Base-by-base conservation (phyloP, 441 rosid species). In the Flueggea neowawraea region DNA sequence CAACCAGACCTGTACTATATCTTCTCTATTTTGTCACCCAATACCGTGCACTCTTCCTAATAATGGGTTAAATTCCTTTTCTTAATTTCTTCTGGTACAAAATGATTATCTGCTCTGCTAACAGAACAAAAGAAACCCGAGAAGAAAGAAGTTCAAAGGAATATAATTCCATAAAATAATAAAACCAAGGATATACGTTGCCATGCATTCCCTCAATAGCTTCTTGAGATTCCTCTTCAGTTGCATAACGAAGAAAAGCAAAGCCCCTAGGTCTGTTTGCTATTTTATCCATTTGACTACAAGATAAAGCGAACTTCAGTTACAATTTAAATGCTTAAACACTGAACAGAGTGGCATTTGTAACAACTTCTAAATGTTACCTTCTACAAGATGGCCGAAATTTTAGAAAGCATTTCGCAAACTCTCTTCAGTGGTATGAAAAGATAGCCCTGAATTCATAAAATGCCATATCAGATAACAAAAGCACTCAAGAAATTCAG, bases 171-270 rank as follows among this genome's bases (percentile, higher is more conserved):
- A 49, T 52, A 48, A 49, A 11, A 31, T 14, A 28, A 15, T 13
- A 56, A 12, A 67, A 31, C 15, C 12, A 32, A 16, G 51, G n/a
- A 55, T 60, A 52, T 75, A 90, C 97, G 95, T 87, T 87, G 52
- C 95, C 92, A 52, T 90, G 96, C 96, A 90, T 90, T 73, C 90
- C 95, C 68, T 87, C 67, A 45, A 85, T 80, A 61, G 95, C 96
- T 43, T 80, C 82, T 28, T 48, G 75, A 13, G 95, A 82, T 68
- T 87, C 92, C 60, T 87, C 95, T 75, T 82, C 89, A 13, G 86
- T 84, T 43, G 80, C 78, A 62, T 87, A 90, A n/a, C 75, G 76
- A 16, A 90, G 64, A 65, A 90, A 90, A 16, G 95, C 97, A 74
- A 87, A 90, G 4, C 92, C 95, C 73, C 83, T 85, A 6, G 89